phyloP scores from a whole-genome alignment of 495 filamentous ascomycete species.

The Aspergillus nidulans region DNA sequence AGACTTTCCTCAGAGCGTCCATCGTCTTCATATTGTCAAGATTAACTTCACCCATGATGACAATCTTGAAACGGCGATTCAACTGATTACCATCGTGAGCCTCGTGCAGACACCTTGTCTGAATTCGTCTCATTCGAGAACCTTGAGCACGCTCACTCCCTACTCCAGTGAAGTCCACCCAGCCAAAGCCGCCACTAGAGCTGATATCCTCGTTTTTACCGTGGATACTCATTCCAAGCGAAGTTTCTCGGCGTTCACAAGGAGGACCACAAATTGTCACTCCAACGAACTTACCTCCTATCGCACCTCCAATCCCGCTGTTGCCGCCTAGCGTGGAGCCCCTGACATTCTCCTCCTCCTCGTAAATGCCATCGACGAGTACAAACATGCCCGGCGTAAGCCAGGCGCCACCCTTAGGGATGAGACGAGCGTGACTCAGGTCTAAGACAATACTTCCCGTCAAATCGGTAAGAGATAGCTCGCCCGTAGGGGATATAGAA shows the following conservation, averaged over 20 bases:
- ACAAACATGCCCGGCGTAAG: constrained; percentile 94
- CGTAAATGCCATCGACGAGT: constrained; percentile 87
- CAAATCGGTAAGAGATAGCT: constrained; percentile 73
- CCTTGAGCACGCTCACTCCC: constrained; percentile 86
- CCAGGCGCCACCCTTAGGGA: constrained; percentile 84
- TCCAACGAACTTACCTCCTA: constrained; percentile 83
- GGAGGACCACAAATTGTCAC: constrained; percentile 87
- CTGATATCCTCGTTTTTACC: constrained; percentile 47
- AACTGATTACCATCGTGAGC: constrained; percentile 25
- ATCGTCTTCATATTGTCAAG: constrained; percentile 76
- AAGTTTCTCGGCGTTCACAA: constrained; percentile 75
- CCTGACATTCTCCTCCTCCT: constrained; percentile 73
- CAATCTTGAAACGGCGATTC: constrained; percentile 48
- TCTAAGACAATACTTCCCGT: constrained; percentile 86
- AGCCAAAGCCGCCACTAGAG: constrained; percentile 80
- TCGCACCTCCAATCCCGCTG: constrained; percentile 78
- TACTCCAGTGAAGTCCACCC: constrained; percentile 91
- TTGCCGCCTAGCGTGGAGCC: constrained; percentile 66
- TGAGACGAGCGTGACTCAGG: constrained; percentile 69
- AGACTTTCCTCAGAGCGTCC: constrained; percentile 70
- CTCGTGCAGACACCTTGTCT: constrained; percentile 38
- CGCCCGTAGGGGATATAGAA: constrained; percentile 74
- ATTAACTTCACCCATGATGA: constrained; percentile 76
- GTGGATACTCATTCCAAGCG: constrained; percentile 64
- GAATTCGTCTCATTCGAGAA: constrained; percentile 72